Percentiles rank a stretch among this genome's conserved stretches.
Evolutionary conservation across 441 rosid species (phyloP).

Genomic region (Isatis lusitanica): DNA sequence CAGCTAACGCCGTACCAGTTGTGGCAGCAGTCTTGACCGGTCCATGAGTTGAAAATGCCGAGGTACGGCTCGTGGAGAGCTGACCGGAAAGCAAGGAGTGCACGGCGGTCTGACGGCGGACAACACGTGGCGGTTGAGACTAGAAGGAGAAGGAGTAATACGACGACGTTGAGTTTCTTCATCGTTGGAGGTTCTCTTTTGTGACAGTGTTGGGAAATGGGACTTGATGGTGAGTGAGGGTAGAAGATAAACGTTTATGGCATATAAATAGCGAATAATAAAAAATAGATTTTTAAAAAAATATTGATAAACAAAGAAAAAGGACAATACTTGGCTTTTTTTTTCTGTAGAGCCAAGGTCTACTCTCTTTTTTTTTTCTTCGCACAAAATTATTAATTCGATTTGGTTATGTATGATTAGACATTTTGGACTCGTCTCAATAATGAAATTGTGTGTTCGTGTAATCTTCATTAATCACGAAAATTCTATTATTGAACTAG

Average conservation of each 20-base stretch:
- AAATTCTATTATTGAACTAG: conserved; percentile 4
- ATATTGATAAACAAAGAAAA: neutral
- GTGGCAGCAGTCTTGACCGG: conserved; percentile 73
- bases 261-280: conserved; percentile 33
- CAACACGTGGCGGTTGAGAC: conserved; percentile 48
- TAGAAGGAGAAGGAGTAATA: conserved; percentile 33
- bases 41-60: conserved; percentile 86
- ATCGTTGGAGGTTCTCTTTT: conserved; percentile 18
- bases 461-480: conserved; percentile 29
- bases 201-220: conserved; percentile 32
- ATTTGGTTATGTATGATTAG: conserved; percentile 24
- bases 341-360: neutral
- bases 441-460: conserved; percentile 22
- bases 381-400: neutral
- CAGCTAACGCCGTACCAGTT: conserved; percentile 91
- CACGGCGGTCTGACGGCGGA: conserved; percentile 72
- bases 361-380: neutral
- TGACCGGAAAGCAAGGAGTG: conserved; percentile 60
- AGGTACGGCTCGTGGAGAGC: conserved; percentile 70
- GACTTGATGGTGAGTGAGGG: conserved; percentile 31
- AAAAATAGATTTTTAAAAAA: neutral
- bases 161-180: conserved; percentile 34
- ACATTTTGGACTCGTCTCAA: conserved; percentile 12
- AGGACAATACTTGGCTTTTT: conserved; percentile 23
- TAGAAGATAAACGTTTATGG: conserved; percentile 30